A percentile compares a stretch with the other conserved stretches of the same genome.
These are phyloP conservation scores for Phytopythium litorale DNA, from an alignment of 352 stramenopile genomes.

Conservation along the genomic window DNA sequence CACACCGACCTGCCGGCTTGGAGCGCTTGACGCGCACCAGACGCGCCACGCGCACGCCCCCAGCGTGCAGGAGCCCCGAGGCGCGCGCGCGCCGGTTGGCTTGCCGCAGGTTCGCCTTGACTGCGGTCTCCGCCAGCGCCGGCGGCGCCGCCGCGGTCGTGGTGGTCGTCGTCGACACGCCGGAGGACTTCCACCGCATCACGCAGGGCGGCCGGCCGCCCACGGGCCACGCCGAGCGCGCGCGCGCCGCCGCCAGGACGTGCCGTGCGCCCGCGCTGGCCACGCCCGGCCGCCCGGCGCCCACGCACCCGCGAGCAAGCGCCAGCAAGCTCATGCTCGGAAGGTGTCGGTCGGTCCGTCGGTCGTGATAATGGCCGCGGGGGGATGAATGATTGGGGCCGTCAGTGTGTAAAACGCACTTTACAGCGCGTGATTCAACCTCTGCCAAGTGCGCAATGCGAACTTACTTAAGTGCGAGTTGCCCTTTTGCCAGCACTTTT, in stretches of 20 bases:
- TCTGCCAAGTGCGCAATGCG: background rate
- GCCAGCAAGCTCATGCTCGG: slow-evolving; percentile 8
- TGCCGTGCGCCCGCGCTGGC: background rate
- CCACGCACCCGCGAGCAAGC: background rate
- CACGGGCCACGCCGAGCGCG: background rate
- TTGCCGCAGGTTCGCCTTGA: slow-evolving; percentile 15
- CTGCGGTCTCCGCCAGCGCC: slow-evolving; percentile 10
- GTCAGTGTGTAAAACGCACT: slow-evolving; percentile 1
- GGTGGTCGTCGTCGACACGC: slow-evolving; percentile 5
- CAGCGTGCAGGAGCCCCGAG: slow-evolving; percentile 13
- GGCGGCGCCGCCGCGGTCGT: background rate
- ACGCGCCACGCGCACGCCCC: slow-evolving; percentile 21
- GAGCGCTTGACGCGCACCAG: slow-evolving; percentile 27
- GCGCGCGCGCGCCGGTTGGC: slow-evolving; percentile 9
- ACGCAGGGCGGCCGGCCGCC: background rate
- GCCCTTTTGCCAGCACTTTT: background rate
- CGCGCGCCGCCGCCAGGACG: background rate
- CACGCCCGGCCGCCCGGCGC: background rate
- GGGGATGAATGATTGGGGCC: background rate
- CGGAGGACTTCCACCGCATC: slow-evolving; percentile 6
- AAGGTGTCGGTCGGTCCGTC: background rate
- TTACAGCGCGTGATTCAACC: background rate
- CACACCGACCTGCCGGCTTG: slow-evolving; percentile 10
- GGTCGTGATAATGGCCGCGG: no score
- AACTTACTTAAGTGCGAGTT: background rate